Conservation (phyloP, 164 flowering plant species). For the Euptelea pleiosperma region DNA sequence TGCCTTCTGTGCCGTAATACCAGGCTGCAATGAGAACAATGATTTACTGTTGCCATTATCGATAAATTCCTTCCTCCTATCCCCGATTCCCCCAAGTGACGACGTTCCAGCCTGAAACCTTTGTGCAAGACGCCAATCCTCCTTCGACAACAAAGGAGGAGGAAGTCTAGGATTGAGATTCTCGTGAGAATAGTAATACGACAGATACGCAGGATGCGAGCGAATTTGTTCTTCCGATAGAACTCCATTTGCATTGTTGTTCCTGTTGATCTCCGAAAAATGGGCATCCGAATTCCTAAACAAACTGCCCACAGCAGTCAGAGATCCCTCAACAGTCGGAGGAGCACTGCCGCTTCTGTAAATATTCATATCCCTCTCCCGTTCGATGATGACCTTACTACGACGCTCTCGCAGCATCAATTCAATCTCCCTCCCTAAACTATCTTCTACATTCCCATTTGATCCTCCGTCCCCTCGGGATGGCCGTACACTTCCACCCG, state of each 20-base stretch:
- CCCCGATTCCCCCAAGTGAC: conserved; percentile 41
- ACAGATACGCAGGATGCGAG: conserved; percentile 70
- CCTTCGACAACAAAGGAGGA: conserved; percentile 70
- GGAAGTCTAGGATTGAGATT: conserved; percentile 79
- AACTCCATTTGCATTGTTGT: conserved; percentile 12
- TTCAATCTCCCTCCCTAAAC: conserved; percentile 52
- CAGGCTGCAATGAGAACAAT: conserved; percentile 69
- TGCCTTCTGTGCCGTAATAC: conserved; percentile 33
- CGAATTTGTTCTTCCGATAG: conserved; percentile 69
- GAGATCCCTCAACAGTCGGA: conserved; percentile 83
- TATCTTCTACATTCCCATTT: conserved; percentile 40
- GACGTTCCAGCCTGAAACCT: conserved; percentile 60
- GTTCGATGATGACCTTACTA: conserved; percentile 22
- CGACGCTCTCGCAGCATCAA: conserved; percentile 40
- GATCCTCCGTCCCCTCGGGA: conserved; percentile 24
- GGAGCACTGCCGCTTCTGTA: conserved; percentile 93
- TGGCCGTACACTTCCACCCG: conserved; percentile 25
- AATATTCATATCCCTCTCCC: conserved; percentile 51
- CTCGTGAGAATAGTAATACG: conserved; percentile 74
- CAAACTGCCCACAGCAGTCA: conserved; percentile 56
- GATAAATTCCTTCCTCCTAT: conserved; percentile 40
- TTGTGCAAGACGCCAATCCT: conserved; percentile 83
- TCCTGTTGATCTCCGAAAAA: conserved; percentile 1
- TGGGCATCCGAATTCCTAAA: conserved; percentile 19
- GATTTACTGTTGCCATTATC: conserved; percentile 39